These are phyloP conservation scores for Aspergillus spinulosporus DNA, from an alignment of 2,329 filamentous ascomycete genomes.

Conservation along the genomic window DNA sequence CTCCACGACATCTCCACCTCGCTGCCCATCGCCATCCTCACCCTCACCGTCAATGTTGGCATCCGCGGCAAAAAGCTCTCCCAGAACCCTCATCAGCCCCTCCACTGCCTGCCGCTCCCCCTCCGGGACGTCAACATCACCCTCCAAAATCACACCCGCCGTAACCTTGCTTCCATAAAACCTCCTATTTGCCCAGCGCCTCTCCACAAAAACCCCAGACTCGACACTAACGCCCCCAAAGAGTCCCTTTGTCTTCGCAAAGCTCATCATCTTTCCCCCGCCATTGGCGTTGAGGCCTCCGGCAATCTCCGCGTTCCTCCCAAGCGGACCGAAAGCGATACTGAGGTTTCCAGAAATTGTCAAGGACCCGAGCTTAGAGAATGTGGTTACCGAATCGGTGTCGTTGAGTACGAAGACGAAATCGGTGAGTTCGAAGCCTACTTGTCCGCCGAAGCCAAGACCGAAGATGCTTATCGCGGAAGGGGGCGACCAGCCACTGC, in stretches of 20 bases:
- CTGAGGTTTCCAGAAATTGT: conserved; percentile 93
- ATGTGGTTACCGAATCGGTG: conserved; percentile 78
- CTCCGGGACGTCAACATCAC: conserved; percentile 74
- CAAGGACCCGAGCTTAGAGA: conserved; percentile 82
- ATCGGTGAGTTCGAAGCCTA: conserved; percentile 51
- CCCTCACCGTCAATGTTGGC: background rate
- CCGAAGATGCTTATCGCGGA: conserved; percentile 48
- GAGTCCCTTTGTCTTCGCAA: conserved; percentile 93
- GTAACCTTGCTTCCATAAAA: conserved; percentile 81
- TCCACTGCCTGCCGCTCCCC: conserved; percentile 70
- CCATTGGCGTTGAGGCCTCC: conserved; percentile 83
- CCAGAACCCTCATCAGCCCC: conserved; percentile 78
- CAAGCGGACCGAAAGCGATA: conserved; percentile 86
- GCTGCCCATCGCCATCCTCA: background rate
- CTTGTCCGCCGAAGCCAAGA: conserved; percentile 47
- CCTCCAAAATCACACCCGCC: conserved; percentile 74
- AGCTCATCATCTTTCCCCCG: conserved; percentile 86
- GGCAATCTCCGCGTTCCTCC: conserved; percentile 89
- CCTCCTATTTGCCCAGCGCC: conserved; percentile 91
- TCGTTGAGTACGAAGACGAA: conserved; percentile 99
- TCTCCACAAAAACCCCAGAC: conserved; percentile 84
- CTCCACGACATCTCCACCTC: background rate
- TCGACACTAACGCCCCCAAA: conserved; percentile 93
- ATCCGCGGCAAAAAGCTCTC: conserved; percentile 47
- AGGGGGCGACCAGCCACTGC: conserved; percentile 45